Evolutionary conservation across 2,329 filamentous ascomycete genomes (phyloP).

Genomic region (Nemania abortiva): DNA sequence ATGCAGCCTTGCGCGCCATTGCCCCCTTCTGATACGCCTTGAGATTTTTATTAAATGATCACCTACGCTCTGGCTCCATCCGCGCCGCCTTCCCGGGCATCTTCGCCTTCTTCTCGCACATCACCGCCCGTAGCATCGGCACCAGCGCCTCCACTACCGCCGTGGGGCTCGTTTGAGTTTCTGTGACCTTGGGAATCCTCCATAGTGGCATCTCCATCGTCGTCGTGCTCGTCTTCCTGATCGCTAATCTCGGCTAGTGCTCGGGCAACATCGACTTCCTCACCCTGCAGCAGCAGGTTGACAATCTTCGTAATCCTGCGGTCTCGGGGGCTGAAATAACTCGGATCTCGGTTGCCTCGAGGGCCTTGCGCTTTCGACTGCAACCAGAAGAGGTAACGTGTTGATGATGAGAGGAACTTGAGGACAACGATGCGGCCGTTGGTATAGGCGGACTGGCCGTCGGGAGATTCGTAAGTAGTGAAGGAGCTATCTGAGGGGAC

Average conservation of each 20-base stretch:
- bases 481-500: constrained; percentile 91
- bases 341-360: constrained; percentile 70
- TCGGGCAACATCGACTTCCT: constrained; percentile 82
- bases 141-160: constrained; percentile 82
- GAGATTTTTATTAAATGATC: constrained; percentile 53
- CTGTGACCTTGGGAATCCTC: constrained; percentile 79
- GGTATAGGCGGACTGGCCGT: constrained; percentile 70
- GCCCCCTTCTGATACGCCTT: constrained; percentile 45
- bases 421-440: constrained; percentile 93
- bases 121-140: constrained; percentile 91
- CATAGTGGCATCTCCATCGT: constrained; percentile 81
- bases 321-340: constrained; percentile 87
- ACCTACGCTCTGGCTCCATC: constrained; percentile 99
- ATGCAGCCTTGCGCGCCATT: constrained; percentile 40
- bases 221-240: constrained; percentile 62
- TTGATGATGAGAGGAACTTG: constrained; percentile 92
- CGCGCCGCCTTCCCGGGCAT: constrained; percentile 89
- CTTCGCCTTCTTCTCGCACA: constrained; percentile 88
- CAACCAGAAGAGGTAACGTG: constrained; percentile 95
- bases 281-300: constrained; percentile 84
- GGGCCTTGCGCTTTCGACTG: constrained; percentile 86
- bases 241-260: constrained; percentile 76
- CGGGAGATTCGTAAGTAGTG: constrained; percentile 77
- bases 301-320: constrained; percentile 90
- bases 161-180: constrained; percentile 67